Conservation (phyloP, 2,329 filamentous ascomycete species). For the Fusarium verticillioides region DNA sequence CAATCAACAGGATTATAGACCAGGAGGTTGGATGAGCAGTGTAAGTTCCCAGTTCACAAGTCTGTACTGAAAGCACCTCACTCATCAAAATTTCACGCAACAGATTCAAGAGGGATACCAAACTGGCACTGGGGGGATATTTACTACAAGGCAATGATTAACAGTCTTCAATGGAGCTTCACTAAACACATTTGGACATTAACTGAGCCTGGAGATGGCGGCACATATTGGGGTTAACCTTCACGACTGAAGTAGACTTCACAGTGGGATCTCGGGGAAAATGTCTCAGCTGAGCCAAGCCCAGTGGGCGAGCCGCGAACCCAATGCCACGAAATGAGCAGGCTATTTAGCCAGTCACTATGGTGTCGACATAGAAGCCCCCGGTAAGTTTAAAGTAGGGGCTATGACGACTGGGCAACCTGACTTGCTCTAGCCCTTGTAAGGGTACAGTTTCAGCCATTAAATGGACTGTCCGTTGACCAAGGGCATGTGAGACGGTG, state of each 20-base stretch:
- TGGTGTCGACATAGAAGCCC: no score
- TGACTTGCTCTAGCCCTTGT: neutral
- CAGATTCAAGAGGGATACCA: neutral
- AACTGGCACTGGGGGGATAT: neutral
- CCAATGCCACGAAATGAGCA: neutral
- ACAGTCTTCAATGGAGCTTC: constrained; percentile 1
- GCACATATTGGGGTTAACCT: neutral
- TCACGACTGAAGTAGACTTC: constrained; percentile 1
- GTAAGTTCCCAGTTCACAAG: neutral
- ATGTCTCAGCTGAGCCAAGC: neutral
- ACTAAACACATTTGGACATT: neutral
- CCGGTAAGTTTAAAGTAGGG: no score
- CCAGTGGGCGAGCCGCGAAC: neutral
- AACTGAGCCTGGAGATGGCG: constrained; percentile 12
- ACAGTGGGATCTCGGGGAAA: neutral
- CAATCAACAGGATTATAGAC: no score
- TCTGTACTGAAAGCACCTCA: neutral
- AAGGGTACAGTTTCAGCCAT: neutral
- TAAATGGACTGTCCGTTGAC: neutral
- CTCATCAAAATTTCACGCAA: neutral
- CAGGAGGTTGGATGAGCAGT: no score
- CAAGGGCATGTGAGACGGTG: neutral
- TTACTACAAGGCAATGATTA: constrained; percentile 4
- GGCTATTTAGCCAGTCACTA: neutral
- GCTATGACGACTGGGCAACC: neutral